Evolutionary conservation across 345 rosid genomes (phyloP), one percentile per base, ranked within the genome.

Genomic region (Eutrema yunnanense): DNA sequence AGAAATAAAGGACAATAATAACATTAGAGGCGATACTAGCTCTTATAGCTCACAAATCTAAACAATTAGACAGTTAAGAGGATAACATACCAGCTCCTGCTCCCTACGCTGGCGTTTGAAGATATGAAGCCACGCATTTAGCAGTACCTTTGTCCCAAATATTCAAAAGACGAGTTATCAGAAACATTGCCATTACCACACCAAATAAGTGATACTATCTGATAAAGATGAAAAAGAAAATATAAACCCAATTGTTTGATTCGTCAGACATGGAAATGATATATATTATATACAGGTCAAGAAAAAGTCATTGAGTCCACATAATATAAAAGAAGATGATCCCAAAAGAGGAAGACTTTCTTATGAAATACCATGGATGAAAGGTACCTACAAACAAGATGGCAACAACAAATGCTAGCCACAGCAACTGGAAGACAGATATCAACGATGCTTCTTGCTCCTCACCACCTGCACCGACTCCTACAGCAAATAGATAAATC

Each of bases 391-490:
- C 96, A 95, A 92, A 92, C 88, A 92, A 84, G 86, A 95, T 67
- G 79, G 89, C 84, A 81, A 95, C 83, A 60, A 81, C 40, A 42
- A 95, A 75, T 42, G 86, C 91, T 64, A 92, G 80, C 94, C 96
- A 92, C 32, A 92, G 87, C 70, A 95, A 80, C 82, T 88, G 96
- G 46, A 92, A 81, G 62, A 88, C 74, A 26, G 98, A 95, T 79
- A 90, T 76, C 22, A 87, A 72, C 11, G 94, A 81, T 66, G 88
- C 80, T 78, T 81, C 78, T 75, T 90, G 99, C 81, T 86, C 98
- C 78, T 90, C 96, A 40, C 97, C 97, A 63, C 98, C 99, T 46
- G 97, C 99, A 75, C 98, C 98, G 78, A 95, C 98, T 65, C 99
- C 98, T 92, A 71, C 49, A 82, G 66, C 66, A n/a, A 41, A 56